A percentile compares a stretch with the other conserved stretches of the same genome.
phyloP scores from a whole-genome alignment of 345 rosid genomes.

The Salix udensis region DNA sequence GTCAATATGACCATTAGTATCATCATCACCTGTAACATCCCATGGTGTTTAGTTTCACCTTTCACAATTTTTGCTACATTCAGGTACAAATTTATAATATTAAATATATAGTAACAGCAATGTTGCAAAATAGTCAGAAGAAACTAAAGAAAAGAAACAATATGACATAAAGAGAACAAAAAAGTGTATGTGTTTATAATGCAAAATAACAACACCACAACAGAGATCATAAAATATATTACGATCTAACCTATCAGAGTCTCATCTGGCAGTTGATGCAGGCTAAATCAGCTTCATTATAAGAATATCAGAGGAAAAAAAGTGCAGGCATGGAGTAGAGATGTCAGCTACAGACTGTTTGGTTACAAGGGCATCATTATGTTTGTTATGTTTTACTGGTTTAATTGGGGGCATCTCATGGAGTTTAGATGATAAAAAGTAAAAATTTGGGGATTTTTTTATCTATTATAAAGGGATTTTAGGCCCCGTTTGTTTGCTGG shows the following conservation, averaged over 20 bases:
- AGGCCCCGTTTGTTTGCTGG: too few relatives aligned
- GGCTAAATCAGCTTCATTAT: neutral
- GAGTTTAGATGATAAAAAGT: neutral
- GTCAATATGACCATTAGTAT: conserved; percentile 95
- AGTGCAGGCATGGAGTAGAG: neutral
- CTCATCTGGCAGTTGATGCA: neutral
- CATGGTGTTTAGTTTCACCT: neutral
- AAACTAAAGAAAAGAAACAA: too few relatives aligned
- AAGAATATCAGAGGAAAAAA: neutral
- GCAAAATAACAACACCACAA: too few relatives aligned
- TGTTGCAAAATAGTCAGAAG: too few relatives aligned
- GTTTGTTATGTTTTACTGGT: neutral
- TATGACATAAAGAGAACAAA: too few relatives aligned
- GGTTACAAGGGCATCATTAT: neutral
- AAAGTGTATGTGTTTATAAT: too few relatives aligned
- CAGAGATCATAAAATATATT: too few relatives aligned
- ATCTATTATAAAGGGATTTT: too few relatives aligned
- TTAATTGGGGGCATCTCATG: neutral
- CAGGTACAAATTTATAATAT: too few relatives aligned
- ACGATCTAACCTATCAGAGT: too few relatives aligned
- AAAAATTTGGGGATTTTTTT: neutral
- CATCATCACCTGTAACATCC: conserved; percentile 76
- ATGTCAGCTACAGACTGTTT: neutral
- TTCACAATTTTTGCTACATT: neutral
- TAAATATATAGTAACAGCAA: too few relatives aligned